Percentiles rank a stretch among this genome's conserved stretches.
phyloP scores from a whole-genome alignment of 1,139 yeast species.

The Geotrichum fermentans region DNA sequence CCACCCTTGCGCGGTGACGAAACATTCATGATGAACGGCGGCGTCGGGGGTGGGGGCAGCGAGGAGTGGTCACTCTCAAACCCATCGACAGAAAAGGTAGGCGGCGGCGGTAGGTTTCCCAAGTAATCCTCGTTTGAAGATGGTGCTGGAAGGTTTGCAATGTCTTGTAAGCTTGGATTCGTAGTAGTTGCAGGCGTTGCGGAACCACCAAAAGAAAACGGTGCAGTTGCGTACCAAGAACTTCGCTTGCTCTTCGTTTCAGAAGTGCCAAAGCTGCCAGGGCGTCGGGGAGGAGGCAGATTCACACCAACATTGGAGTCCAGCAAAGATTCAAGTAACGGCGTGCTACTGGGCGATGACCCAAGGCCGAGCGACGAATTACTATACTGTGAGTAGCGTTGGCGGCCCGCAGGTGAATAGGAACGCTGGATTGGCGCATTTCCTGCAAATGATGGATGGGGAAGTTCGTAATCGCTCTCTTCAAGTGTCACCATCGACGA shows the following conservation, averaged over 20 bases:
- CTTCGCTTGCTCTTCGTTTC: not conserved
- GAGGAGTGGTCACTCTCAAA: not conserved
- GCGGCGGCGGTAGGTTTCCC: slow-evolving; percentile 3
- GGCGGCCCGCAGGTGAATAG: slow-evolving; percentile 1
- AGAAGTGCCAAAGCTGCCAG: not conserved
- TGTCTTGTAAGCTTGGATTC: not conserved
- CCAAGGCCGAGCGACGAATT: slow-evolving; percentile 5
- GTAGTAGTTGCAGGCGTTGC: not conserved
- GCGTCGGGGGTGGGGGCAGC: slow-evolving; percentile 7
- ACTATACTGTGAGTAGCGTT: slow-evolving; percentile 11
- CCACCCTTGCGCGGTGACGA: not conserved
- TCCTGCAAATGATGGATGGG: slow-evolving; percentile 3
- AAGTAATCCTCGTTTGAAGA: not conserved
- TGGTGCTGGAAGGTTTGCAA: not conserved
- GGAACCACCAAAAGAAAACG: slow-evolving; percentile 4
- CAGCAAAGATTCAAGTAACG: slow-evolving; percentile 16
- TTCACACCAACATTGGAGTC: slow-evolving; percentile 14
- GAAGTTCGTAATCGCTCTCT: slow-evolving; percentile 16
- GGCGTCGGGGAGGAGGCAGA: not conserved
- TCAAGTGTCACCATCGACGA: slow-evolving; percentile 18
- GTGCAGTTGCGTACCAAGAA: not conserved
- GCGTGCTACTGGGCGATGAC: not conserved
- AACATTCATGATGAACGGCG: not conserved
- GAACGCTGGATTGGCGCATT: not conserved
- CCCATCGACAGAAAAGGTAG: not conserved